Base-by-base conservation (phyloP, 2,329 filamentous ascomycete genomes). In the Penicillium corylophilum region DNA sequence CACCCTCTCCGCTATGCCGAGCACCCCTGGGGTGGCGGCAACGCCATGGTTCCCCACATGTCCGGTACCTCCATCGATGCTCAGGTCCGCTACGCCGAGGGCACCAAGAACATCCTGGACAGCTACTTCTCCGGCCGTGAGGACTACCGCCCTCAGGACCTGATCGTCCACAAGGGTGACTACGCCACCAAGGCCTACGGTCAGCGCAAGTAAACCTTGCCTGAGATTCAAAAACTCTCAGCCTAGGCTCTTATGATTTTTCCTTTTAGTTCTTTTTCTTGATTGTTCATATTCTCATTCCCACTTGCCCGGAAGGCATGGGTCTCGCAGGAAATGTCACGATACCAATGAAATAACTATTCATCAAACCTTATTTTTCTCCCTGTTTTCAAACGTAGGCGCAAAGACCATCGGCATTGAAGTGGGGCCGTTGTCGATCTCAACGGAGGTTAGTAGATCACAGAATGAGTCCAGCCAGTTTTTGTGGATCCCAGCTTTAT, bases 31-130 rank as follows among this genome's bases (percentile, higher is more conserved):
- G 93, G 92, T 64, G 94, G 93, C 70, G 94, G 94, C 71, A 97
- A 97, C 79, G 94, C 92, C 78, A 99, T 94, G 89, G 92, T 96
- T 54, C 90, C 94, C 51, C 94, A 97, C 85, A 96, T 97, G 90
- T 96, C 91, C 12, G 94, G 94, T 71, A 97, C 93, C 53, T 96
- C 92, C n/a, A 87, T 99, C 71, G 94, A 99, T 72, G 94, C 94
- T 53, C 94, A 99, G 82, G 87, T 90, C 78, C 85, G 91, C 62
- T 96, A 96, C 72, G 90, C 91, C 67, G 80, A 86, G 60, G 91
- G 91, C 66, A 88, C 85, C 74, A 96, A 96, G 88, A 76, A 81
- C 62, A 97, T 99, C 71, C 81, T 99, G 54, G 82, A 93, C 61
- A 91, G 87, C 76, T 99, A 97, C 83, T 89, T 96, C 73, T 84